Conservation (phyloP, 768 basidiomycete species). For the Boletus coccyginus region DNA sequence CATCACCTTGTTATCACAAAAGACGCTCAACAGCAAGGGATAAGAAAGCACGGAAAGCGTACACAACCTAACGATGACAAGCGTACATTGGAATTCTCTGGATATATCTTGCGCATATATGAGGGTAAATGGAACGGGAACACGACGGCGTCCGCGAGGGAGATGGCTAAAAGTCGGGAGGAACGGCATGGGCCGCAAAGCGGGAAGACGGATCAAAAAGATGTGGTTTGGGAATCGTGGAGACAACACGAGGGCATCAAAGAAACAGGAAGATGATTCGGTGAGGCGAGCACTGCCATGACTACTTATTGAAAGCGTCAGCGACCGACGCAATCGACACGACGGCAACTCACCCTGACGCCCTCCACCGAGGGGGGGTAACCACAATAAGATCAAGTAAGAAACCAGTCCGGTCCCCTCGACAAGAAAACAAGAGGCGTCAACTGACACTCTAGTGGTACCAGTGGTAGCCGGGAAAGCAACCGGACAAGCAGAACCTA, state of each 20-base stretch:
- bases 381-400: background rate
- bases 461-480: background rate
- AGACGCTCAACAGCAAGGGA: constrained; percentile 9
- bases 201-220: background rate
- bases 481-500: constrained; percentile 1
- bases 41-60: constrained; percentile 8
- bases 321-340: background rate
- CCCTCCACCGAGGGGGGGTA: background rate
- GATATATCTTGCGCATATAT: constrained; percentile 12
- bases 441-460: background rate
- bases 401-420: background rate
- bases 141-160: background rate
- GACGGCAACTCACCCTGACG: constrained; percentile 2
- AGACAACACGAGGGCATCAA: background rate
- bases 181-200: background rate
- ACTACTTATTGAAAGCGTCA: background rate
- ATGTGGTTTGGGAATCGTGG: background rate
- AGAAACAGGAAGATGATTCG: background rate
- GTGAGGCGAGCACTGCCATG: background rate
- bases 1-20: background rate
- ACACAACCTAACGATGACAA: constrained; percentile 15
- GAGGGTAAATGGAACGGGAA: constrained; percentile 1
- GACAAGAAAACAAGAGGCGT: background rate
- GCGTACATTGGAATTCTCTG: constrained; percentile 15
- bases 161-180: background rate